These are phyloP conservation scores for Terana coerulea DNA, from an alignment of 768 basidiomycete genomes.

Conservation along the genomic window DNA sequence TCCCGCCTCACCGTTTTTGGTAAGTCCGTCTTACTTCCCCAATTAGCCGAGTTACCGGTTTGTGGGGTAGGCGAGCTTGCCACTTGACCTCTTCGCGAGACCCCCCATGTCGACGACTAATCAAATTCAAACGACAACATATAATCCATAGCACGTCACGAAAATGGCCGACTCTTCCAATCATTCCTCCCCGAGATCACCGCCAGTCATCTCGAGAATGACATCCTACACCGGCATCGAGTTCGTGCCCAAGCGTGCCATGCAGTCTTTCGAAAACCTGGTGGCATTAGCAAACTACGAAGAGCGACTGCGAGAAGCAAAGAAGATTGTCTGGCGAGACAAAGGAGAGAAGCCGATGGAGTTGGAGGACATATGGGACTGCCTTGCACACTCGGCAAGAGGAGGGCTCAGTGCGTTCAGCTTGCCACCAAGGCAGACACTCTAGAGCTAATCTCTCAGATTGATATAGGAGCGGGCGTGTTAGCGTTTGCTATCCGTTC, in stretches of 20 bases:
- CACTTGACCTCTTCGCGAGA: slow-evolving; percentile 2
- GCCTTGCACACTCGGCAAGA: slow-evolving; percentile 63
- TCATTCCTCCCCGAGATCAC: background rate
- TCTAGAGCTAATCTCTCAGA: no score
- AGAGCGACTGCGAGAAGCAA: slow-evolving; percentile 65
- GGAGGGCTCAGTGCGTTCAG: slow-evolving; percentile 66
- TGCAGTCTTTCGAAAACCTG: slow-evolving; percentile 80
- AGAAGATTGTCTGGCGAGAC: slow-evolving; percentile 81
- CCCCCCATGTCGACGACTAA: no score
- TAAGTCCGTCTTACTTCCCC: background rate
- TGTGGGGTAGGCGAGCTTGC: slow-evolving; percentile 1
- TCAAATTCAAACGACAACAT: background rate
- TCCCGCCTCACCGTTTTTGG: background rate
- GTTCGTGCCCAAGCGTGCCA: slow-evolving; percentile 52
- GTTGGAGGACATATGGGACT: slow-evolving; percentile 57
- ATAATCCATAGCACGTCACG: background rate
- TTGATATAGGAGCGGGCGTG: slow-evolving; percentile 65
- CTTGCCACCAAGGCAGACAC: no score
- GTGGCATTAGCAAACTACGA: slow-evolving; percentile 83
- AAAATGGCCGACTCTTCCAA: no score
- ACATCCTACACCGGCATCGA: slow-evolving; percentile 37
- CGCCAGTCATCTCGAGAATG: slow-evolving; percentile 16
- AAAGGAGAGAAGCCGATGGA: slow-evolving; percentile 73
- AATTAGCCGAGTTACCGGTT: slow-evolving; percentile 1
- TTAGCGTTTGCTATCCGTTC: slow-evolving; percentile 82